Evolutionary conservation across 176 grass and related monocot genomes (phyloP), one percentile per base, ranked within the genome.

Genomic region (Oryza australiensis): DNA sequence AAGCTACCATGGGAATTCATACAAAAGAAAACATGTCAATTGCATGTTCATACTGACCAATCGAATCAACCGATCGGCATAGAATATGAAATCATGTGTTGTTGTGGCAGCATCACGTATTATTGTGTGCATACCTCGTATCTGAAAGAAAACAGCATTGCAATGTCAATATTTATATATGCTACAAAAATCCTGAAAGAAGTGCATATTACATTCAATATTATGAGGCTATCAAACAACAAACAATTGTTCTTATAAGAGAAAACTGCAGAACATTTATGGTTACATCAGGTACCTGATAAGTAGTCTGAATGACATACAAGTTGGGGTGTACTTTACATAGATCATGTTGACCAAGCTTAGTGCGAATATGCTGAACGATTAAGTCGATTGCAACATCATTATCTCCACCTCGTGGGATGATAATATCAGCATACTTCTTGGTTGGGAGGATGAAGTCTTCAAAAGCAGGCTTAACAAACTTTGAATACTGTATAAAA

Each of bases 401-500:
- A 65, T 94, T 94, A 73, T 94, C 86, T 72, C 79, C 86, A 34
- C 88, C 88, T 77, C 86, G 86, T 26, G 92, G 92, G 48, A 94
- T 91, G 74, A 94, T 94, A 87, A 94, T 91, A 90, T 94, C 92
- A 81, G 92, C 92, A 80, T 94, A 94, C 72, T 94, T 94, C 74
- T 94, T 99, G 0, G 96, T 95, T 74, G 96, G 96, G 38, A 99
- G 89, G 85, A 99, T 99, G 62, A 99, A 99, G 64, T 99, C 96
- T 83, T 99, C 96, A 92, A 99, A 99, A 83, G 96, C 91, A 42
- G 96, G 87, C 84, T 99, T 99, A 29, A 99, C 96, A 91, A 99
- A 99, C 64, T 94, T 99, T 53, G 96, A 89, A 51, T 99, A 99
- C 96, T 95, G 93, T 71, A 33, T 60, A 80, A 60, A 80, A 8